Evolutionary conservation across 1,284 basidiomycete species (phyloP).

Genomic region (Prillingera fragicola): DNA sequence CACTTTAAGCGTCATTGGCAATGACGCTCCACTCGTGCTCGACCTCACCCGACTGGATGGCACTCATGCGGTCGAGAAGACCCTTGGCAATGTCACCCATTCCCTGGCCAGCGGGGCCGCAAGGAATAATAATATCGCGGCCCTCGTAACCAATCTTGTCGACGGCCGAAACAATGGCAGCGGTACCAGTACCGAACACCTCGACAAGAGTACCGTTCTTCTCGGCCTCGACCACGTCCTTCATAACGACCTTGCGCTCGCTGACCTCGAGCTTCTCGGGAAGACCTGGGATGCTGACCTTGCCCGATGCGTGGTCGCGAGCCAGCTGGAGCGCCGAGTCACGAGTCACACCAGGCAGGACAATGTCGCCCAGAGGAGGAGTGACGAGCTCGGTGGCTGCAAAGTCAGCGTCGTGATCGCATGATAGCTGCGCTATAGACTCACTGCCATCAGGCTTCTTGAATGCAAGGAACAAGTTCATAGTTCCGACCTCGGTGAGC

Average conservation of each 20-base stretch:
- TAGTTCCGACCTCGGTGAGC: slow-evolving; percentile 77
- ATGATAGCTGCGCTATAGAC: slow-evolving; percentile 22
- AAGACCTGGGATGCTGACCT: slow-evolving; percentile 57
- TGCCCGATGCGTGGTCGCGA: slow-evolving; percentile 64
- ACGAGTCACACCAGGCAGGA: slow-evolving; percentile 92
- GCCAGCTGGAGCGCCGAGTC: slow-evolving; percentile 84
- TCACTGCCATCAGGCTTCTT: slow-evolving; percentile 65
- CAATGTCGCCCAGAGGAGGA: slow-evolving; percentile 88
- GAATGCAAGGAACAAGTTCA: slow-evolving; percentile 93
- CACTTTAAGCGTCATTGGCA: slow-evolving; percentile 31
- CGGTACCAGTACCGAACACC: slow-evolving; percentile 90
- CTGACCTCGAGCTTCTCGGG: slow-evolving; percentile 65
- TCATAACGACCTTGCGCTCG: slow-evolving; percentile 84
- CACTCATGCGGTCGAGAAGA: slow-evolving; percentile 78
- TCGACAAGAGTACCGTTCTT: slow-evolving; percentile 70
- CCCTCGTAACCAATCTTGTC: slow-evolving; percentile 82
- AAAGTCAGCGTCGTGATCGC: neutral
- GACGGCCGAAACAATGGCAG: slow-evolving; percentile 77
- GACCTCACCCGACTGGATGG: slow-evolving; percentile 81
- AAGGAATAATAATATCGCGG: slow-evolving; percentile 75
- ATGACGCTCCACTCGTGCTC: slow-evolving; percentile 66
- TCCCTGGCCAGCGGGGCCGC: slow-evolving; percentile 63
- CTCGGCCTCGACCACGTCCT: slow-evolving; percentile 71
- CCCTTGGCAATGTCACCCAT: slow-evolving; percentile 79
- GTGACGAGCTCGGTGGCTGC: slow-evolving; percentile 74